Percentiles rank a stretch among this genome's conserved stretches.
phyloP scores from a whole-genome alignment of 345 rosid genomes.

The Corymbia maculata region DNA sequence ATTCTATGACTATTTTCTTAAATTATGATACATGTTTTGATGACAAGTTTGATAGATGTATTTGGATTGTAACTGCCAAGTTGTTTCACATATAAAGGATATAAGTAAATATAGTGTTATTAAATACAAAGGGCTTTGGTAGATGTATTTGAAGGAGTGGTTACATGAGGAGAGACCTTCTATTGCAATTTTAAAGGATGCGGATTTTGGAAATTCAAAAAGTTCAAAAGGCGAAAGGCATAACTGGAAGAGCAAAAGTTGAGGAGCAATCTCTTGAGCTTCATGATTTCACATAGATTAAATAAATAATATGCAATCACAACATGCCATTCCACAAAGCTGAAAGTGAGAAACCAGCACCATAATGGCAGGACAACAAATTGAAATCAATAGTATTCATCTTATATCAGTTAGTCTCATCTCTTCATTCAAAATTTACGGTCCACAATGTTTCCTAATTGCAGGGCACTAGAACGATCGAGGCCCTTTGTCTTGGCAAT shows the following conservation, averaged over 20 bases:
- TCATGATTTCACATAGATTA: not conserved
- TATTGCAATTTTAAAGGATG: not conserved
- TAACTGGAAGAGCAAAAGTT: not conserved
- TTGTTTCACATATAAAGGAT: not conserved
- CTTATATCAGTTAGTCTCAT: fast-evolving
- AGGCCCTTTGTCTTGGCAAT: not conserved
- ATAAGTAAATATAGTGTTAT: not conserved
- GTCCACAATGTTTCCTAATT: not conserved
- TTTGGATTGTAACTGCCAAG: not conserved
- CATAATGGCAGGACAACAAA: not conserved
- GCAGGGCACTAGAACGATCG: not conserved
- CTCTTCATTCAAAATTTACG: not conserved
- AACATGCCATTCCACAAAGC: too few species aligned
- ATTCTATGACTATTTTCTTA: fast-evolving
- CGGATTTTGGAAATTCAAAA: not conserved
- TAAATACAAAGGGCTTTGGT: not conserved
- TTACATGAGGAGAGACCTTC: not conserved
- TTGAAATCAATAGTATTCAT: not conserved
- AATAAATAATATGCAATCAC: not conserved
- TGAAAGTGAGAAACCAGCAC: not conserved
- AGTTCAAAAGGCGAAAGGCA: fast-evolving
- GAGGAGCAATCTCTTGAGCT: fast-evolving
- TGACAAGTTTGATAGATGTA: not conserved
- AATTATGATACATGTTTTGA: not conserved
- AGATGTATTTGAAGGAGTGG: not conserved